phyloP scores from a whole-genome alignment of 192 early-diverging fungal species.

The Gamsiella multidivaricata region DNA sequence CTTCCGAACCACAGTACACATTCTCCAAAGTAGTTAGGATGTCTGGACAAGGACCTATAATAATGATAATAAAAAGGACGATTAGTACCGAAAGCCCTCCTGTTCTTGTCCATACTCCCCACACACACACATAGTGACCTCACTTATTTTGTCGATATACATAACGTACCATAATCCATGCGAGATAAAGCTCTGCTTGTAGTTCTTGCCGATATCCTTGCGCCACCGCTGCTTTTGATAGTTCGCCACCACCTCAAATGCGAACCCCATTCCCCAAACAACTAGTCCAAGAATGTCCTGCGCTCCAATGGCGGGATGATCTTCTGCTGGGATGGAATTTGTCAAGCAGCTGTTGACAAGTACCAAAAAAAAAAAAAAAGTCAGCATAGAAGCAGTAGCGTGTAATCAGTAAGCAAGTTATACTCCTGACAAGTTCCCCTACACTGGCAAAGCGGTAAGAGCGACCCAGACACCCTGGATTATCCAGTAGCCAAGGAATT shows the following conservation, averaged over 20 bases:
- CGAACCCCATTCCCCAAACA: conserved; percentile 42
- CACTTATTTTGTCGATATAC: no score
- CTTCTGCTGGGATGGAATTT: conserved; percentile 37
- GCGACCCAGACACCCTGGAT: conserved; percentile 51
- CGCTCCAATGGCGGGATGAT: conserved; percentile 35
- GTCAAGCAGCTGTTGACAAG: conserved; percentile 37
- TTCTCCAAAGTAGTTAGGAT: conserved; percentile 58
- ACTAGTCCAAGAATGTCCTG: conserved; percentile 36
- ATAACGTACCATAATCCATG: conserved; percentile 32
- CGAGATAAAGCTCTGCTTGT: conserved; percentile 50
- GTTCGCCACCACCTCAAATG: conserved; percentile 39
- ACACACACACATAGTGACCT: no score
- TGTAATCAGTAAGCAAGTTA: no score
- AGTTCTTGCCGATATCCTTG: conserved; percentile 41
- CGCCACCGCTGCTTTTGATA: conserved; percentile 50
- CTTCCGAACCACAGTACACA: conserved; percentile 50
- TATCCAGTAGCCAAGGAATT: conserved; percentile 46
- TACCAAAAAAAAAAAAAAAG: not conserved
- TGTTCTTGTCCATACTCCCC: no score
- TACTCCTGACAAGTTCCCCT: no score
- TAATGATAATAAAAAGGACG: not conserved
- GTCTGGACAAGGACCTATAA: conserved; percentile 45
- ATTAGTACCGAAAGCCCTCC: no score
- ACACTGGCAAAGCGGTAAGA: conserved; percentile 51
- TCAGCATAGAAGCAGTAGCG: no score